Base-by-base conservation (phyloP, 176 grass and related monocot genomes). In the Eragrostis curvula region DNA sequence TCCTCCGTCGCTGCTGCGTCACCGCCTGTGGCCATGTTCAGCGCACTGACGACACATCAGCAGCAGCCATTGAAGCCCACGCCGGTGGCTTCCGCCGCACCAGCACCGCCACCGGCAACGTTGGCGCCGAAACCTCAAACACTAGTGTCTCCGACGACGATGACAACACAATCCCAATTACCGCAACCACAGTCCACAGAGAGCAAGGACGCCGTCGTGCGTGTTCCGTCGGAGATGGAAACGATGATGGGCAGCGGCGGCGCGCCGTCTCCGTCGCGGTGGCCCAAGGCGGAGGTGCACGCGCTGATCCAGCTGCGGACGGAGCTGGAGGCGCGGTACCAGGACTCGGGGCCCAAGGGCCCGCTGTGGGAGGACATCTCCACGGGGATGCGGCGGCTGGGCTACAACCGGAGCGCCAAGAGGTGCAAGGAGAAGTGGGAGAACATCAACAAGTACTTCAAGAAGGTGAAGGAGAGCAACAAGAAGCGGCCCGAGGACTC, bases 371-470 rank as follows among this genome's bases (percentile, higher is more conserved):
- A 98, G 87, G 96, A 98, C 82, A 98, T 98, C 83, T 98, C 96
- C 43, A 56, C 66, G 9, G 85, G 89, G 75, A 98, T 98, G 96
- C 88, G 77, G 72, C 79, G 89, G 78, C 32, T 93, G 27, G 96
- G 96, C 0, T 98, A 98, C 78, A 96, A 64, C 88, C 86, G 96
- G 81, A 98, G 57, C 77, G 9, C 96, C 1, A 98, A 98, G 85
- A 21, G 96, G 16, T 98, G 96, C 93, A 98, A 98, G 84, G 96
- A 98, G 89, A 99, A 99, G 80, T 99, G 96, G 96, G 96, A 99
- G 87, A 99, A 99, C 85, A 99, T 99, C 82, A 99, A 99, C 85
- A 99, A 99, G 80, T 99, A 99, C 88, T 99, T 96, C 91, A 99
- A 96, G 91, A 99, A 96, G 91, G 96, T 99, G 49, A 99, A 99